Conservation (phyloP, 176 grass and related monocot species). For the Miscanthus lutarioriparius region DNA sequence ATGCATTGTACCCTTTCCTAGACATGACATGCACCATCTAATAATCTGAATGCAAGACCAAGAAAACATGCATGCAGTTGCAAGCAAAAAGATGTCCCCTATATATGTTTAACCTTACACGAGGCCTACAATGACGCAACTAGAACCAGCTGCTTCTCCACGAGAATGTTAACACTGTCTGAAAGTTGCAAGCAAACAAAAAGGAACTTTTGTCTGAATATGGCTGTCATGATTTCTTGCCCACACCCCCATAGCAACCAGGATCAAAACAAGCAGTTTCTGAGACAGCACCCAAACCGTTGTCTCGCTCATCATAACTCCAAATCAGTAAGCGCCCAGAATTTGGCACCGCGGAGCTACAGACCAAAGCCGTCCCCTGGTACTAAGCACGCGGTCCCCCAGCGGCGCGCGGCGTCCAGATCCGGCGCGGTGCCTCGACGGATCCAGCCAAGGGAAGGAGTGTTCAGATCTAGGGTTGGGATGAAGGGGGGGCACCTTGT, state of each 20-base stretch:
- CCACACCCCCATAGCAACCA: not conserved
- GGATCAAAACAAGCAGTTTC: not conserved
- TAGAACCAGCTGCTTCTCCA: not conserved
- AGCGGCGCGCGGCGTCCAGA: not conserved
- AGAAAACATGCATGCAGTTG: not conserved
- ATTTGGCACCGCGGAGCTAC: not conserved
- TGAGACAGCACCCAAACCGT: not conserved
- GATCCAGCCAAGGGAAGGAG: conserved; percentile 15
- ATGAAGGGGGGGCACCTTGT: conserved; percentile 55
- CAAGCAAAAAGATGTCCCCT: not conserved
- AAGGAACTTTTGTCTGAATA: conserved; percentile 15
- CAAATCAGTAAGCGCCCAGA: not conserved
- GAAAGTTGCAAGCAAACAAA: not conserved
- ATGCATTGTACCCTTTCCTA: not conserved
- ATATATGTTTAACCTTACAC: not conserved
- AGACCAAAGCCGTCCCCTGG: conserved; percentile 19
- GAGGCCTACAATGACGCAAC: conserved; percentile 13
- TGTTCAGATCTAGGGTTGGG: conserved; percentile 33
- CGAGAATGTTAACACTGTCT: not conserved
- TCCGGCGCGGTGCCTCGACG: conserved; percentile 4
- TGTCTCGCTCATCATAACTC: not conserved
- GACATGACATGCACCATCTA: not conserved
- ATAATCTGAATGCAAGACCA: not conserved
- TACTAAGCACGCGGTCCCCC: not conserved
- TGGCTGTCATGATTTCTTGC: not conserved